Percentiles rank a stretch among this genome's conserved stretches.
Conservation (phyloP, 257 asterid species). For the Solanum gracilifrons region DNA sequence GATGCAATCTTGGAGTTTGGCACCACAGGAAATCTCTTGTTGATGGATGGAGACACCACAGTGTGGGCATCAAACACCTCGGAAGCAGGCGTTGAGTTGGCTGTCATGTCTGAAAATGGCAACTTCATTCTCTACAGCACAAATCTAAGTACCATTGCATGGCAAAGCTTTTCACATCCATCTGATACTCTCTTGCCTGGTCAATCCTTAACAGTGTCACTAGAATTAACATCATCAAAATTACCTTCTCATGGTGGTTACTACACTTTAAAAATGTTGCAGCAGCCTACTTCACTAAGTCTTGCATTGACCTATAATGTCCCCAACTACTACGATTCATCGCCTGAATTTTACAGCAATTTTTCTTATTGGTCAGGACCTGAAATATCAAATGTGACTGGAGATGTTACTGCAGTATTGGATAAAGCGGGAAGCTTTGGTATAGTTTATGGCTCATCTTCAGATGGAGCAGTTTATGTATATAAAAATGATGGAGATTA, state of each 20-base stretch:
- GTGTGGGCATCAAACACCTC: slow-evolving; percentile 75
- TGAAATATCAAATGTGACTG: slow-evolving; percentile 70
- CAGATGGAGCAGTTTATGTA: slow-evolving; percentile 69
- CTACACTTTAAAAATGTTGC: slow-evolving; percentile 71
- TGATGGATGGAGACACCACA: slow-evolving; percentile 31
- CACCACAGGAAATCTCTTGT: slow-evolving; percentile 50
- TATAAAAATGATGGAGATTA: slow-evolving; percentile 60
- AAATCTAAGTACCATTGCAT: slow-evolving; percentile 16
- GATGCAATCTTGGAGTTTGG: slow-evolving; percentile 62
- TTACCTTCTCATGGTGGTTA: slow-evolving; percentile 47
- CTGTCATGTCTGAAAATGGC: slow-evolving; percentile 55
- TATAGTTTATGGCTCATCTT: slow-evolving; percentile 54
- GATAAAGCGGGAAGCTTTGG: slow-evolving; percentile 72
- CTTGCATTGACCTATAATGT: slow-evolving; percentile 62
- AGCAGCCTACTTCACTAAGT: slow-evolving; percentile 59
- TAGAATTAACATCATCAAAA: slow-evolving; percentile 45
- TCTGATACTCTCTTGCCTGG: slow-evolving; percentile 91
- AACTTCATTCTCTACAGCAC: slow-evolving; percentile 51
- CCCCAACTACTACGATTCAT: slow-evolving; percentile 19
- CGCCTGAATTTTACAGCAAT: slow-evolving; percentile 35
- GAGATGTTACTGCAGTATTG: slow-evolving; percentile 57
- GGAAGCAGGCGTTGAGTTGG: slow-evolving; percentile 26
- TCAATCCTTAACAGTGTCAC: slow-evolving; percentile 44
- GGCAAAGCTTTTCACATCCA: slow-evolving; percentile 80
- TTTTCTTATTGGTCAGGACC: slow-evolving; percentile 80